A percentile compares a stretch with the other conserved stretches of the same genome.
Evolutionary conservation across 2,329 filamentous ascomycete species (phyloP).

Genomic region (Xylaria arbuscula): DNA sequence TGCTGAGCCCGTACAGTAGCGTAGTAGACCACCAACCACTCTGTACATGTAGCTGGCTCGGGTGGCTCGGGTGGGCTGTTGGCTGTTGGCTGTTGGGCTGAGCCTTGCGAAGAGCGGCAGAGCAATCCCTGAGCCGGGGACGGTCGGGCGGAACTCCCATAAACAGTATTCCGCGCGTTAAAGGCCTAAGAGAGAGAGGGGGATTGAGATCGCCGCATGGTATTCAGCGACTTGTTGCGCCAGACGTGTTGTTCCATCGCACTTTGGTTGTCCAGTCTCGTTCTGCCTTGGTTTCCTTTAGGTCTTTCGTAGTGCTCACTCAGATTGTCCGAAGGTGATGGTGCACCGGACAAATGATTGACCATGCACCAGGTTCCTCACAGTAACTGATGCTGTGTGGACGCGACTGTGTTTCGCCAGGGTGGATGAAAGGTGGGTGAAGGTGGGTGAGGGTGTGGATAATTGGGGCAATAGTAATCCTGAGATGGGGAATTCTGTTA

Average conservation of each 20-base stretch:
- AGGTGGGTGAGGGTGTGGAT: neutral
- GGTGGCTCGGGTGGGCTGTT: no score
- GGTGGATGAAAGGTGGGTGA: neutral
- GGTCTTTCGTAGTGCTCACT: neutral
- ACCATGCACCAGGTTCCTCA: neutral
- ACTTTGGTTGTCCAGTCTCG: neutral
- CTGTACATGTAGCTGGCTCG: neutral
- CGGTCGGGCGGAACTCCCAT: constrained; percentile 3
- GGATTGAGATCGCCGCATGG: constrained; percentile 8
- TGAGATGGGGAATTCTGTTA: neutral
- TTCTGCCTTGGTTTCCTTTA: neutral
- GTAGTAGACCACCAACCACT: neutral
- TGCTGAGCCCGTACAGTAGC: constrained; percentile 14
- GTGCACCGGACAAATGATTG: neutral
- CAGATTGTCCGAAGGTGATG: neutral
- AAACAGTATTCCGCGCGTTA: constrained; percentile 20
- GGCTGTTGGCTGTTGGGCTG: no score
- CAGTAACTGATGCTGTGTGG: constrained; percentile 1
- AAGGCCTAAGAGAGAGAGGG: neutral
- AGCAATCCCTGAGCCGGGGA: neutral
- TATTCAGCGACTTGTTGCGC: neutral
- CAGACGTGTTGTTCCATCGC: neutral
- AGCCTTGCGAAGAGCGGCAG: neutral
- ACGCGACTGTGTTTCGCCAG: neutral
- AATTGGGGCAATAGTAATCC: constrained; percentile 2